Conservation (phyloP, 805 yeast genomes). For the Wickerhamiella australiensis region DNA sequence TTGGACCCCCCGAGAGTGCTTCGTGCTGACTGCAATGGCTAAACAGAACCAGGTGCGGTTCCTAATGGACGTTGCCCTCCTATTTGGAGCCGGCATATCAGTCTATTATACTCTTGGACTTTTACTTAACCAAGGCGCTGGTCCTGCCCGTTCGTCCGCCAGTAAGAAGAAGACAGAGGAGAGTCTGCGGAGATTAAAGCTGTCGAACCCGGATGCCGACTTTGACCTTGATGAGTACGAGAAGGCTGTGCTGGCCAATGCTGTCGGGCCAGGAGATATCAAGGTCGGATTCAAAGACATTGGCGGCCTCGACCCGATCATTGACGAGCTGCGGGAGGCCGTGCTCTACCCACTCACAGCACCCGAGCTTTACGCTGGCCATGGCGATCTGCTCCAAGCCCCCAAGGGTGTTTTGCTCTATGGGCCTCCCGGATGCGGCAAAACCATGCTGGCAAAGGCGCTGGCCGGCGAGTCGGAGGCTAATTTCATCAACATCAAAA, state of each 20-base stretch:
- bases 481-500: slow-evolving; percentile 75
- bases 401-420: slow-evolving; percentile 88
- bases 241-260: slow-evolving; percentile 57
- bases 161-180: slow-evolving; percentile 49
- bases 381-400: slow-evolving; percentile 60
- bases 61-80: slow-evolving; percentile 36
- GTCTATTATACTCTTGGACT: slow-evolving; percentile 49
- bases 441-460: slow-evolving; percentile 94
- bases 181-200: slow-evolving; percentile 45
- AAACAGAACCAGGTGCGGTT: slow-evolving; percentile 15
- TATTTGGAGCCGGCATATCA: slow-evolving; percentile 55
- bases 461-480: slow-evolving; percentile 87
- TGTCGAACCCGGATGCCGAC: slow-evolving; percentile 45
- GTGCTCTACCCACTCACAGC: slow-evolving; percentile 73
- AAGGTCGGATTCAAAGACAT: slow-evolving; percentile 64
- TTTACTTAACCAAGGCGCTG: slow-evolving; percentile 35
- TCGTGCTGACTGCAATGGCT: slow-evolving; percentile 7
- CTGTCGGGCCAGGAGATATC: slow-evolving; percentile 77
- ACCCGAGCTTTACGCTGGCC: slow-evolving; percentile 40
- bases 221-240: slow-evolving; percentile 62
- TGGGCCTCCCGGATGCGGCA: slow-evolving; percentile 98
- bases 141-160: slow-evolving; percentile 38
- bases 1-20: too few species aligned
- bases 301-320: slow-evolving; percentile 75
- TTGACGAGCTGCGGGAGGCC: slow-evolving; percentile 76